Evolutionary conservation across 2,329 filamentous ascomycete genomes (phyloP).

Genomic region (Fusarium beomiforme): DNA sequence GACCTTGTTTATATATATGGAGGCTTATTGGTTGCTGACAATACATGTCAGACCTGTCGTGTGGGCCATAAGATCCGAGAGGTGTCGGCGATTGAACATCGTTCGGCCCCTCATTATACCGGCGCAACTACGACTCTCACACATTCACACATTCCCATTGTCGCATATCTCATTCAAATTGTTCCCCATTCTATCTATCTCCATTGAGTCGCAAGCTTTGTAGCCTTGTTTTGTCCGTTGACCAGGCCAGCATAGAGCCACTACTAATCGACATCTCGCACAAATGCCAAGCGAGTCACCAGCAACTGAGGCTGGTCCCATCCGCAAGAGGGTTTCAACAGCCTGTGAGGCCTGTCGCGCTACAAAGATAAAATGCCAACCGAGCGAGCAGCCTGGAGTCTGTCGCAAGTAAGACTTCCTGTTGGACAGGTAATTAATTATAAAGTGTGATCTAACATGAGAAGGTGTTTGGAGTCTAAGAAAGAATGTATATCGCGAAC

Average conservation of each 20-base stretch:
- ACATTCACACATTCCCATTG: not conserved
- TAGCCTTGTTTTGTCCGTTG: not conserved
- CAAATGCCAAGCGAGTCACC: conserved; percentile 28
- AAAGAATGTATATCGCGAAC: conserved; percentile 63
- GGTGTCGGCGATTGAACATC: conserved; percentile 22
- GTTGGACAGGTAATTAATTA: not conserved
- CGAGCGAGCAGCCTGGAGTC: conserved; percentile 57
- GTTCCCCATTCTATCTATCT: not conserved
- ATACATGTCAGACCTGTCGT: not conserved
- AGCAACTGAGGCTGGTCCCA: conserved; percentile 8
- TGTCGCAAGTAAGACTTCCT: conserved; percentile 60
- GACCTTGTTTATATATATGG: too few relatives aligned
- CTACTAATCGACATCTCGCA: not conserved
- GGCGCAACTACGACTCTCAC: conserved; percentile 1
- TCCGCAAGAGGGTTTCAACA: conserved; percentile 49
- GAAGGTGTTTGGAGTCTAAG: conserved; percentile 63
- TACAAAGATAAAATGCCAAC: conserved; percentile 64
- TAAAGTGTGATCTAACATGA: not conserved
- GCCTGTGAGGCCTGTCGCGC: conserved; percentile 64
- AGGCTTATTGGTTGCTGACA: conserved; percentile 2
- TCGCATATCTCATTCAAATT: not conserved
- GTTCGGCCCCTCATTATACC: conserved; percentile 31
- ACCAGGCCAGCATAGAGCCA: not conserved
- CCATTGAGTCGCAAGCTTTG: not conserved
- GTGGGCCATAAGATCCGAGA: conserved; percentile 26